phyloP scores from a whole-genome alignment of 148 eudicot species.

The Cornus florida region DNA sequence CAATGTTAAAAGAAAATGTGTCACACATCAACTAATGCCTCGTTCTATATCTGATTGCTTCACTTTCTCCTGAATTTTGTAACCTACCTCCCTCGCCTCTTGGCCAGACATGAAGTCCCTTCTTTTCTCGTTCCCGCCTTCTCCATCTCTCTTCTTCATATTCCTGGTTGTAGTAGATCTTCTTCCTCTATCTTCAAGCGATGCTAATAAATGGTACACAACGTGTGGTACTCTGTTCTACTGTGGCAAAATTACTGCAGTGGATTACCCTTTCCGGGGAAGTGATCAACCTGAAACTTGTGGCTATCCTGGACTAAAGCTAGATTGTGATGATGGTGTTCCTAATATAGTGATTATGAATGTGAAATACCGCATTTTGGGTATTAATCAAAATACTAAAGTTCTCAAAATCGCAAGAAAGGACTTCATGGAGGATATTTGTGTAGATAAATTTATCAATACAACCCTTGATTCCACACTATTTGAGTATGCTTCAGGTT shows the following conservation, averaged over 20 bases:
- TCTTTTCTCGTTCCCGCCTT: not conserved
- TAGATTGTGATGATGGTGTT: slow-evolving; percentile 10
- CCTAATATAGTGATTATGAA: slow-evolving; percentile 10
- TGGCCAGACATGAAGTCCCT: not conserved
- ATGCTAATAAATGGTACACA: not conserved
- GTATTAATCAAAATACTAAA: slow-evolving; percentile 8
- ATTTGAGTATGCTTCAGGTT: slow-evolving; percentile 15
- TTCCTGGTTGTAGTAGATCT: not conserved
- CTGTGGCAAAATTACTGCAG: slow-evolving; percentile 14
- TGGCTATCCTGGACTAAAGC: slow-evolving; percentile 22
- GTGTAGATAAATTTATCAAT: slow-evolving; percentile 10
- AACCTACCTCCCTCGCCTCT: not conserved
- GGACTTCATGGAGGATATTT: slow-evolving; percentile 5
- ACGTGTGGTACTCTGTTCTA: slow-evolving; percentile 12
- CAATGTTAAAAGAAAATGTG: no score
- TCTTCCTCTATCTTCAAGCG: not conserved
- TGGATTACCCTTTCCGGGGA: slow-evolving; percentile 23
- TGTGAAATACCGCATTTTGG: slow-evolving; percentile 13
- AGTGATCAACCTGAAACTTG: slow-evolving; percentile 13
- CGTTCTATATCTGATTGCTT: no score
- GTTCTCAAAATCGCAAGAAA: slow-evolving; percentile 11
- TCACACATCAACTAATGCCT: not conserved
- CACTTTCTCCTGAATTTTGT: not conserved
- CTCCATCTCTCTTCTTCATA: not conserved
- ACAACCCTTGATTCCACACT: slow-evolving; percentile 14